phyloP scores from a whole-genome alignment of 176 grass and related monocot species.

The Ensete glaucum region DNA sequence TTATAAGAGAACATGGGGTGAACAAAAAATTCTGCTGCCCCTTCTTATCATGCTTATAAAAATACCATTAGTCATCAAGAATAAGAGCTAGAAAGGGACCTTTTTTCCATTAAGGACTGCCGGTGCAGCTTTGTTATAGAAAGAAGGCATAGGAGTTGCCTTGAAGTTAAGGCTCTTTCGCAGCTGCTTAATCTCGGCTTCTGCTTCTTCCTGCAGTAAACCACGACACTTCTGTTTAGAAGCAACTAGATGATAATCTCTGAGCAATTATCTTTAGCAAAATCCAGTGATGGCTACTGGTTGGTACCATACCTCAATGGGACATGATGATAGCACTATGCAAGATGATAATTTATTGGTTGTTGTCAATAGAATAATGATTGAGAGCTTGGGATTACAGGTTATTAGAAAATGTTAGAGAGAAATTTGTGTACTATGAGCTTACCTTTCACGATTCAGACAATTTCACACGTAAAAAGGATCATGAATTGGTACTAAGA shows the following conservation, averaged over 20 bases:
- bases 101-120: not conserved
- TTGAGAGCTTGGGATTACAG: no score
- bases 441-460: no score
- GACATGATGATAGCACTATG: no score
- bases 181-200: conserved; percentile 18
- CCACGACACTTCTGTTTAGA: not conserved
- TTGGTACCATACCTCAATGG: no score
- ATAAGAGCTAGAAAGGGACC: not conserved
- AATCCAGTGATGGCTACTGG: no score
- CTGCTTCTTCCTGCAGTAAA: conserved; percentile 15
- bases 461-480: no score
- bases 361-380: no score
- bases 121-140: conserved; percentile 2
- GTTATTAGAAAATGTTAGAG: no score
- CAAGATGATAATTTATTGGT: no score
- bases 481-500: no score
- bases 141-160: conserved; percentile 29
- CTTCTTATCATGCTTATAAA: not conserved
- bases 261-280: no score
- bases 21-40: not conserved
- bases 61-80: not conserved
- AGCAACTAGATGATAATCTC: not conserved
- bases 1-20: not conserved
- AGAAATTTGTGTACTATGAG: no score
- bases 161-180: conserved; percentile 25